Evolutionary conservation across 1,139 yeast genomes (phyloP), one percentile per base, ranked within the genome.

Genomic region (Hemisphaericaspora xylanilytica): DNA sequence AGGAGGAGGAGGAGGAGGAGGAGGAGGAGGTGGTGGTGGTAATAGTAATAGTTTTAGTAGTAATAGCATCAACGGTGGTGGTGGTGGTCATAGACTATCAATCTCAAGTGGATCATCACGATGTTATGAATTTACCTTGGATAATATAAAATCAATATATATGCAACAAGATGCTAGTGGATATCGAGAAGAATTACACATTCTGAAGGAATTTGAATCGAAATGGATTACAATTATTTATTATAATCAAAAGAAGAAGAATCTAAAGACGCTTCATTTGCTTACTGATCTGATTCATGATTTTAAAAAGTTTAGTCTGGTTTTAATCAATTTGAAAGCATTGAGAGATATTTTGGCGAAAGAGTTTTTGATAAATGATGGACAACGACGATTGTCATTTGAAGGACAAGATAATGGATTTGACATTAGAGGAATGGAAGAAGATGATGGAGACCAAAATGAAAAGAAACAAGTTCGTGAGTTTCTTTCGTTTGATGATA

Each of bases 221-320:
- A 66, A 78, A 14, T 92, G 98, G 98, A 73, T 87, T 1, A 82
- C 96, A 0, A 75, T 92, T 24, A 78, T 87, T 11, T 90, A 87
- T 54, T 74, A 67, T 32, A 73, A 75, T 48, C 75, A 76, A 43
- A 63, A 78, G 39, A 82, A 84, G 46, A 80, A 80, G 30, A 73
- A 69, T 44, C 56, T 73, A 31, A 77, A 76, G 49, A 68, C 74
- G 4, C 59, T 92, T 37, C 97, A 92, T 63, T 63, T 89, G 24
- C 79, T 90, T 11, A 88, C 95, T 0, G 76, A 80, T 17, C 73
- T 81, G 3, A 75, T 69, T 37, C 71, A 68, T 33, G 92, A 85
- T 44, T 80, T 78, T 42, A 76, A 77, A 32, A 53, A 73, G 17
- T 75, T 90, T 42, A 59, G 77, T 25, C 65, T 48, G 61, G 79